Conservation (phyloP, 345 rosid species). For the Populus nigra region DNA sequence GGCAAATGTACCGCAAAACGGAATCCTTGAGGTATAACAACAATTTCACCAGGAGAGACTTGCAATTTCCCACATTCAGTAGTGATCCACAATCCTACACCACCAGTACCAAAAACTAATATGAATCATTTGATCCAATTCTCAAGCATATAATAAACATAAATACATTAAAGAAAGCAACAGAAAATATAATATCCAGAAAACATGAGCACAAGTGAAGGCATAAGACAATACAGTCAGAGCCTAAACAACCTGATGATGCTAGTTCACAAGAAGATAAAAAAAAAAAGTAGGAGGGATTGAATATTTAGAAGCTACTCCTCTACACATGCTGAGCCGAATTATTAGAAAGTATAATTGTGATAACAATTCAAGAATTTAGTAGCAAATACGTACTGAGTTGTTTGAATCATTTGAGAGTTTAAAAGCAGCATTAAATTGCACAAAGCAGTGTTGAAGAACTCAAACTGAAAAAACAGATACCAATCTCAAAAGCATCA, state of each 20-base stretch:
- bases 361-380: not conserved
- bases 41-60: slow-evolving; percentile 85
- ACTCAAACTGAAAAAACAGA: too few relatives aligned
- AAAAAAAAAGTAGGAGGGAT: not conserved
- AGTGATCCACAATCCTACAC: slow-evolving; percentile 76
- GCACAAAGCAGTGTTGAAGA: too few relatives aligned
- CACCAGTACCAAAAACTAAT: slow-evolving; percentile 13
- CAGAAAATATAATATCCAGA: not conserved
- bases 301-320: not conserved
- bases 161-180: not conserved
- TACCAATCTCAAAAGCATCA: too few relatives aligned
- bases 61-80: slow-evolving; percentile 87
- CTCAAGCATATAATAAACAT: not conserved
- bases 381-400: too few relatives aligned
- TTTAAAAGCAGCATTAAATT: too few relatives aligned
- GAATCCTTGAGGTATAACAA: slow-evolving; percentile 86
- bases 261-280: not conserved
- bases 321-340: not conserved
- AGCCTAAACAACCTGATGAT: not conserved
- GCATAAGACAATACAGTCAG: not conserved
- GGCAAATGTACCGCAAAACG: slow-evolving; percentile 67
- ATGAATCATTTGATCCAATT: not conserved
- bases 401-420: too few relatives aligned
- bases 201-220: not conserved
- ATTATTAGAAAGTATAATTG: not conserved